Conservation (phyloP, 495 filamentous ascomycete genomes). For the Amorphotheca resinae region DNA sequence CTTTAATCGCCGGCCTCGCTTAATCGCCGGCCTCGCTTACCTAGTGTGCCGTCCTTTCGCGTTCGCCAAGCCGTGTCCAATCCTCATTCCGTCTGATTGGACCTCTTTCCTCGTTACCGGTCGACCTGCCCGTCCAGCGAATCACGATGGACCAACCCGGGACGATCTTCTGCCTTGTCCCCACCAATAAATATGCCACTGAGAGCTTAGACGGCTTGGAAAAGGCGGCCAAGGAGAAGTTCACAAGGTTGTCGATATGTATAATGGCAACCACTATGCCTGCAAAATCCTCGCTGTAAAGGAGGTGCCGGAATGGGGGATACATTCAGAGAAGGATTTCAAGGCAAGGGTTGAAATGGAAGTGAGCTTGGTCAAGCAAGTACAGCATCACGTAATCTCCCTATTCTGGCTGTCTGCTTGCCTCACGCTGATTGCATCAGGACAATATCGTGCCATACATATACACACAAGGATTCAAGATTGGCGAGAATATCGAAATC, state of each 20-base stretch:
- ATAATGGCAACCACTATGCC: not conserved
- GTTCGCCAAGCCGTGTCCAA: not conserved
- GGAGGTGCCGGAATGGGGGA: not conserved
- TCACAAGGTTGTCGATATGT: not conserved
- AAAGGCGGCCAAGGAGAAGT: not conserved
- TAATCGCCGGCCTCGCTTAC: not conserved
- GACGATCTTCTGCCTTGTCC: not conserved
- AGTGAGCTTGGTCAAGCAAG: not conserved
- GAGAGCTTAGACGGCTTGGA: not conserved
- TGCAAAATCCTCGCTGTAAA: not conserved
- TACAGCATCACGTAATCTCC: not conserved
- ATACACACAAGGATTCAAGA: not conserved
- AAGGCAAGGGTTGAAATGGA: not conserved
- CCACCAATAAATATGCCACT: not conserved
- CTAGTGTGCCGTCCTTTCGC: not conserved
- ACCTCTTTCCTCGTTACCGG: not conserved
- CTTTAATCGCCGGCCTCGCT: not conserved
- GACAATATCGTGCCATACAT: not conserved
- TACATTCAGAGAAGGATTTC: not conserved
- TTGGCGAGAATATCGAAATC: not conserved
- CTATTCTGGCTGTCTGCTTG: not conserved
- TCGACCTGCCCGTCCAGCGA: not conserved
- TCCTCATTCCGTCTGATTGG: not conserved
- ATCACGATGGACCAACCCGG: not conserved
- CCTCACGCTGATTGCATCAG: not conserved